These are phyloP conservation scores for Eucalyptus virginea DNA, from an alignment of 345 rosid genomes.

Conservation along the genomic window DNA sequence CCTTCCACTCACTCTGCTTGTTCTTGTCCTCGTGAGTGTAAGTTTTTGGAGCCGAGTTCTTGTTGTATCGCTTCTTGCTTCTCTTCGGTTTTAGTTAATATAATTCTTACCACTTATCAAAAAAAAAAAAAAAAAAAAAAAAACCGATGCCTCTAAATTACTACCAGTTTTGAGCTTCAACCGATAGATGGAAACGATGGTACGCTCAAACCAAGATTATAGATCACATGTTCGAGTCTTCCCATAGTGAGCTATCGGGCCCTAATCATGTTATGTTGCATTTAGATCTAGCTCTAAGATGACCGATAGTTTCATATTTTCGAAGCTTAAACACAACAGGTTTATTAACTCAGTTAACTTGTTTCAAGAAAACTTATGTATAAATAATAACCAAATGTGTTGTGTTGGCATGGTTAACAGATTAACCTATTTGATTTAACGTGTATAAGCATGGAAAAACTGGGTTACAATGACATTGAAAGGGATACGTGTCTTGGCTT, in stretches of 20 bases:
- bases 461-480: neutral
- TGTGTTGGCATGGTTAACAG: no score
- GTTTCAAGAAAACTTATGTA: no score
- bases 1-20: fast-evolving
- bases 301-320: neutral
- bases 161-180: neutral
- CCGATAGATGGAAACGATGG: neutral
- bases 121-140: no score
- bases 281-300: neutral
- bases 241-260: fast-evolving
- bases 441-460: no score
- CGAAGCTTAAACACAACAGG: neutral
- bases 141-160: neutral
- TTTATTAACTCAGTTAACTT: neutral
- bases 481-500: neutral
- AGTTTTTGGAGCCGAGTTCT: no score
- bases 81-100: no score
- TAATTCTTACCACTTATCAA: no score
- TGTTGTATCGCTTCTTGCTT: no score
- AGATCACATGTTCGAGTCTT: neutral
- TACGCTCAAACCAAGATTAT: fast-evolving
- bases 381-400: no score
- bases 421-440: no score
- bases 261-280: neutral
- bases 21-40: no score